Evolutionary conservation across 768 basidiomycete genomes (phyloP), one percentile per base, ranked within the genome.

Genomic region (Suillus discolor): DNA sequence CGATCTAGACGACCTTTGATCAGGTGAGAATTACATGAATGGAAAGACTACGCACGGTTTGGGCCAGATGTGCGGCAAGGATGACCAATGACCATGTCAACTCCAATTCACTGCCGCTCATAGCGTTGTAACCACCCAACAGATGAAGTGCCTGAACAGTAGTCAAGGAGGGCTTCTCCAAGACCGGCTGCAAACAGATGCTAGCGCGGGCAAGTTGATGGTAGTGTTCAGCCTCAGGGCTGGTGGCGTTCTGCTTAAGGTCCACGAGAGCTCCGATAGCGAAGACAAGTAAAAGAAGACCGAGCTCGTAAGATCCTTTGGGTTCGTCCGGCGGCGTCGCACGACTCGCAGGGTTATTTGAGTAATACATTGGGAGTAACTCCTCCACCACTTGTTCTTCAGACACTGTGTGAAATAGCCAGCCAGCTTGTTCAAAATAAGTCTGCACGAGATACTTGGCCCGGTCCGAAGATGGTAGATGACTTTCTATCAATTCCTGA

Each of bases 81-180:
- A 85, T 87, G 45, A 89, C 80, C 54, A 90, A 74, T 15, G 83
- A 85, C 89, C 89, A 90, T 23, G 89, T 87, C 77, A 85, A 85
- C 78, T 90, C 89, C 88, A 87, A 71, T 72, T 88, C 89, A 67
- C 83, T 85, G 31, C 87, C 88, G 68, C 84, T 87, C 89, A 91
- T 87, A 20, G 85, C 86, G 63, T 87, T 87, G 71, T 89, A 91
- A 11, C 89, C 83, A 70, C 89, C 88, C 77, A 89, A 80, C 67
- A 92, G 72, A 74, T 89, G 88, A 20, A 92, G 75, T 8, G 85
- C 78, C 75, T 92, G 91, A 38, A 92, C 87, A 28, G 91, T 91
- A 28, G 87, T 85, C 53, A 90, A 74, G 0, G 87, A 85, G 12
- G 91, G 91, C 68, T 89, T 88, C 76, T 91, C 90, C 49, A 92